Conservation (phyloP, 805 yeast species). For the Ogataea zsoltii region DNA sequence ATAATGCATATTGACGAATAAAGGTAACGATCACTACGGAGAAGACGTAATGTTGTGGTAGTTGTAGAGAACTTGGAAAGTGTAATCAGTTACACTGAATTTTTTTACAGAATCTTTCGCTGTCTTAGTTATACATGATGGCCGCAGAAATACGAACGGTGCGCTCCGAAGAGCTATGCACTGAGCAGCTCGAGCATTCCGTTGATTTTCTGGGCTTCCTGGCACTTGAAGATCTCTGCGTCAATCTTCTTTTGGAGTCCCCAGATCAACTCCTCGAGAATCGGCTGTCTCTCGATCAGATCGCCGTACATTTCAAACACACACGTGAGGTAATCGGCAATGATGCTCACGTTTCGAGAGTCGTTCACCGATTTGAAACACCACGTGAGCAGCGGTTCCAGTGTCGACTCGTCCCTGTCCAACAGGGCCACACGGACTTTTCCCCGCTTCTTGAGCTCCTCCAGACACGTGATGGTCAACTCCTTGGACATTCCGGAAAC, state of each 20-base stretch:
- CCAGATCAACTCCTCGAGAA: slow-evolving; percentile 69
- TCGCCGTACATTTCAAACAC: slow-evolving; percentile 74
- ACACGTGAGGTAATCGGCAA: slow-evolving; percentile 68
- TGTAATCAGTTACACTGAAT: too few species aligned
- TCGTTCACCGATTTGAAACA: slow-evolving; percentile 74
- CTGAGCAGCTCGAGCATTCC: slow-evolving; percentile 92
- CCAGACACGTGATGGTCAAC: slow-evolving; percentile 75
- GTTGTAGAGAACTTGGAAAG: too few species aligned
- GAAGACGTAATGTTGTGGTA: too few species aligned
- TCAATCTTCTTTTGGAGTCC: slow-evolving; percentile 62
- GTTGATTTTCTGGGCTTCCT: slow-evolving; percentile 84
- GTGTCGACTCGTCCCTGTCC: slow-evolving; percentile 75
- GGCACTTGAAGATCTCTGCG: slow-evolving; percentile 72
- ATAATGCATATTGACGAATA: background rate
- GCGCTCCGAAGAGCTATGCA: too few species aligned
- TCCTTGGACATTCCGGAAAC: slow-evolving; percentile 77
- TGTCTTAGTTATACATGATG: too few species aligned
- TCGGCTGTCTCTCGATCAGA: slow-evolving; percentile 72
- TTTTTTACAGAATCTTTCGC: too few species aligned
- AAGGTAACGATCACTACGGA: too few species aligned
- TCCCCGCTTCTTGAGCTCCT: slow-evolving; percentile 86
- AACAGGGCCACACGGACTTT: slow-evolving; percentile 79
- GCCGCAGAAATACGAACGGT: too few species aligned
- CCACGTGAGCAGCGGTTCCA: slow-evolving; percentile 89
- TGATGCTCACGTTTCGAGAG: slow-evolving; percentile 62